Percentiles rank a stretch among this genome's conserved stretches.
These are phyloP conservation scores for Fusarium austroafricanum DNA, from an alignment of 2,329 filamentous ascomycete species.

Conservation along the genomic window DNA sequence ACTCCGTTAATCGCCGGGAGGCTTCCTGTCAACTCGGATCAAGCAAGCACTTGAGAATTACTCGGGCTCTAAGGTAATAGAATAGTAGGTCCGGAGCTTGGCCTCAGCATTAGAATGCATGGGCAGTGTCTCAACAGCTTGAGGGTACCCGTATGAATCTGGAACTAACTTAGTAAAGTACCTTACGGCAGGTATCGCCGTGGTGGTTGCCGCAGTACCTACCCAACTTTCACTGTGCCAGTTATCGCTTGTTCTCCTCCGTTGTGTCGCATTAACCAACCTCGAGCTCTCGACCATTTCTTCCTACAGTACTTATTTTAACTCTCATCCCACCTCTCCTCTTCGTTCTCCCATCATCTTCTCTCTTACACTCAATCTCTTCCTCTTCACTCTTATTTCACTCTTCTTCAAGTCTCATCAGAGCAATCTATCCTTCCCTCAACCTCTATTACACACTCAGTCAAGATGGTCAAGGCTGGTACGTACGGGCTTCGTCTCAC, in stretches of 20 bases:
- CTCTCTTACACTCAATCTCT: conserved; percentile 12
- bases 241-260: conserved; percentile 19
- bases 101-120: conserved; percentile 9
- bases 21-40: conserved; percentile 19
- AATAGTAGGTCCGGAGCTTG: neutral
- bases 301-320: conserved; percentile 37
- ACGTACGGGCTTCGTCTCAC: conserved; percentile 47
- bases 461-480: conserved; percentile 72
- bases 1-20: conserved; percentile 12
- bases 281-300: conserved; percentile 19
- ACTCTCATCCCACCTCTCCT: conserved; percentile 40
- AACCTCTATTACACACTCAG: conserved; percentile 33
- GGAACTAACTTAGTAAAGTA: conserved; percentile 1
- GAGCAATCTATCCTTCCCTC: conserved; percentile 4
- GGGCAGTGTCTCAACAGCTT: conserved; percentile 10
- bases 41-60: conserved; percentile 6
- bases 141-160: conserved; percentile 12
- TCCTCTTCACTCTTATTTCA: conserved; percentile 16
- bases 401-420: conserved; percentile 8
- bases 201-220: conserved; percentile 25
- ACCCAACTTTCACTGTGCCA: neutral
- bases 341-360: conserved; percentile 18
- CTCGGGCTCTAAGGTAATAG: neutral
- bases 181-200: conserved; percentile 18
- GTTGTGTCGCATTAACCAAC: conserved; percentile 29